Evolutionary conservation across 2,329 filamentous ascomycete species (phyloP), one percentile per base, ranked within the genome.

Genomic region (Cladophialophora immunda): DNA sequence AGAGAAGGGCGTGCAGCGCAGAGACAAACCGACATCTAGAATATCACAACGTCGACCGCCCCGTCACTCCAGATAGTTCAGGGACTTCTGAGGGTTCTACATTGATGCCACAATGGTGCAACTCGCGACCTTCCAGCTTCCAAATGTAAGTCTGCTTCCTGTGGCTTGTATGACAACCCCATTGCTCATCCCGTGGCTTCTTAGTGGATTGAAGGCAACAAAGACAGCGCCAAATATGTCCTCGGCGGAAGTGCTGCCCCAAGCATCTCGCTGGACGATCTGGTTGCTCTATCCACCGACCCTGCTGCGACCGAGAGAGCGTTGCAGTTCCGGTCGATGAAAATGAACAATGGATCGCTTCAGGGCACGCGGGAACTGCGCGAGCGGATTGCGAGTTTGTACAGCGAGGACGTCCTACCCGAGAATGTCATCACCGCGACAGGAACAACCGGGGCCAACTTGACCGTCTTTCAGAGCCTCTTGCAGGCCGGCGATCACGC

Each of bases 391-490:
- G 75, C 76, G 36, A 70, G 68, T 3, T 54, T 75, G 9, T 77
- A 77, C 62, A 57, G 41, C 56, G 27, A 52, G 41, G 27, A 47
- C n/a, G 63, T 72, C 30, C 69, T 85, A 25, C 80, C 76, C 0
- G 87, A 92, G n/a, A 88, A 91, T 73, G 84, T 97, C 54, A 78
- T 96, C 64, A 89, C 94, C 65, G 92, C 92, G 0, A 87, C 90
- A 25, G 93, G 93, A 6, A 92, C 92, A 11, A 97, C 97, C 57
- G 85, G 87, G 2, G 93, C 92, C 25, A 97, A 97, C 75, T 92
- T 92, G 72, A 80, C 95, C 15, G 81, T 89, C 2, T 85, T 94
- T 7, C 94, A 94, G 76, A 83, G 89, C 0, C 82, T 95, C 4
- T 76, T 95, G 2, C 87, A 57, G 87, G 0, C 87, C 0, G 90